These are phyloP conservation scores for Monosporozyma siamensis DNA, from an alignment of 805 yeast genomes.

Conservation along the genomic window DNA sequence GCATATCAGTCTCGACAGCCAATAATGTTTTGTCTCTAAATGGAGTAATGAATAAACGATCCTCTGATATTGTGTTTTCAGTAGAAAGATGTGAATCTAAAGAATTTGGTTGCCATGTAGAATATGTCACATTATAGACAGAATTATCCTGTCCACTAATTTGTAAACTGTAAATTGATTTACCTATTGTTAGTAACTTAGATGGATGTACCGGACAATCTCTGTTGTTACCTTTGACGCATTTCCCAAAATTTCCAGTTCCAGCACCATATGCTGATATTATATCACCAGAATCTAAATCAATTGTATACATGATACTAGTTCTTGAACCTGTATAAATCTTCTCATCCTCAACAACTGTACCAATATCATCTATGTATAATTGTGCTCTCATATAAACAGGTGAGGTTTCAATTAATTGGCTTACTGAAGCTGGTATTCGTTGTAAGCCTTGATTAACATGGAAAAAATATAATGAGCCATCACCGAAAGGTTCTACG, in stretches of 20 bases:
- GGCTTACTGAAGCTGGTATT: slow-evolving; percentile 71
- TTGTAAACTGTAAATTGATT: slow-evolving; percentile 58
- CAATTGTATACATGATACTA: slow-evolving; percentile 66
- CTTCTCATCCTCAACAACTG: slow-evolving; percentile 48
- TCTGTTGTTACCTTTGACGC: slow-evolving; percentile 5
- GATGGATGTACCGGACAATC: slow-evolving; percentile 7
- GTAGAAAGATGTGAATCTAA: slow-evolving; percentile 47
- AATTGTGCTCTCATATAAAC: slow-evolving; percentile 47
- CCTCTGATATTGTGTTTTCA: slow-evolving; percentile 50
- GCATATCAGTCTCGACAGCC: slow-evolving; percentile 62
- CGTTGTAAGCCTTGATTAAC: slow-evolving; percentile 65
- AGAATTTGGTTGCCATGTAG: slow-evolving; percentile 89
- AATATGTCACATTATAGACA: slow-evolving; percentile 77
- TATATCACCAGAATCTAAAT: slow-evolving; percentile 66
- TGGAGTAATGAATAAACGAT: slow-evolving; percentile 73
- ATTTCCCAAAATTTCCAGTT: slow-evolving; percentile 24
- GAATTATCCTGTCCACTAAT: slow-evolving; percentile 68
- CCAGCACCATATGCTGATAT: slow-evolving; percentile 58
- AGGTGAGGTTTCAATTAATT: slow-evolving; percentile 75
- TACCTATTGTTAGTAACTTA: slow-evolving; percentile 46
- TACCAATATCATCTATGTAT: slow-evolving; percentile 37
- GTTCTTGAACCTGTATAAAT: slow-evolving; percentile 79
- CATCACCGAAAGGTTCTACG: slow-evolving; percentile 85
- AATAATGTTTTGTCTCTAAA: slow-evolving; percentile 70
- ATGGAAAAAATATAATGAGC: slow-evolving; percentile 72